Evolutionary conservation across 192 early-diverging fungal genomes (phyloP).

Genomic region (Coemansia sp.): DNA sequence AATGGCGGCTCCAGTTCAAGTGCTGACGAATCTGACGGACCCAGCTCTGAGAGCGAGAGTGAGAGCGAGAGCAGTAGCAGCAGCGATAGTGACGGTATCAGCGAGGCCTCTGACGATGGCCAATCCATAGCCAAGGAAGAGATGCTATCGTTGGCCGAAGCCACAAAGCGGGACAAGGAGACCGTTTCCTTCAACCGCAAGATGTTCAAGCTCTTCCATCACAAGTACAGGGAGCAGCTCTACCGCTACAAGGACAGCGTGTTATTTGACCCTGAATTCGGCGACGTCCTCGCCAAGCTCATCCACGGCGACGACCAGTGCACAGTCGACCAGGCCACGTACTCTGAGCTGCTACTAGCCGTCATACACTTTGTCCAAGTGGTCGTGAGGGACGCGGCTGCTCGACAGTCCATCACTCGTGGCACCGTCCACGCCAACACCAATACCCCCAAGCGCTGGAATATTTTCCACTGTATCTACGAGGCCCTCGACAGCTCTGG

Average conservation of each 20-base stretch:
- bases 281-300: constrained; percentile 8
- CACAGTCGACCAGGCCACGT: neutral
- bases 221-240: neutral
- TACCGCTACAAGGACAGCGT: neutral
- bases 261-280: constrained; percentile 5
- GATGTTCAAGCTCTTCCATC: neutral
- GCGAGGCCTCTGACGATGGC: neutral
- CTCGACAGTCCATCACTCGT: neutral
- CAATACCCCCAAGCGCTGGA: neutral
- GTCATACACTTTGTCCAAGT: neutral
- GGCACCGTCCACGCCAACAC: neutral
- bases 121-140: neutral
- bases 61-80: neutral
- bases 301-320: constrained; percentile 1
- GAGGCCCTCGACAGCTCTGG: neutral
- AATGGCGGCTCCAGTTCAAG: neutral
- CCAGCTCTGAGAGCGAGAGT: neutral
- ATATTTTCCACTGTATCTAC: neutral
- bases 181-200: neutral
- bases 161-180: neutral
- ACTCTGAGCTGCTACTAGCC: neutral
- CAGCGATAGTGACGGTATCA: neutral
- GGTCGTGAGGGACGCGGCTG: neutral
- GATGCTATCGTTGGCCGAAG: neutral
- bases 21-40: neutral